Evolutionary conservation across 2,329 filamentous ascomycete genomes (phyloP).

Genomic region (Pseudocercospora musae): DNA sequence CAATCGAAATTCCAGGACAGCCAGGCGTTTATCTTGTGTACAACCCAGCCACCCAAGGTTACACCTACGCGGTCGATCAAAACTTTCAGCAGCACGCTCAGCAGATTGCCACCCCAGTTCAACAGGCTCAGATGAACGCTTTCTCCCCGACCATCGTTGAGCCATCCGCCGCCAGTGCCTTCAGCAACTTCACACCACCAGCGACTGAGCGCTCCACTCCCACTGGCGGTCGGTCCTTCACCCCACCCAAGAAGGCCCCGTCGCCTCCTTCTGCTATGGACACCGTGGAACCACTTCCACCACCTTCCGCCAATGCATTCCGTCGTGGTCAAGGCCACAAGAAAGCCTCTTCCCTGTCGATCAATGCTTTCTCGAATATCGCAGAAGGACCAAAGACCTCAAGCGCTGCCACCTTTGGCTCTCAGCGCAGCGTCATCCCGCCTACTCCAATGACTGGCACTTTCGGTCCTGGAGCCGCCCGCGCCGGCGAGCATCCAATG

Average conservation of each 20-base stretch:
- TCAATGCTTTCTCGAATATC: constrained; percentile 57
- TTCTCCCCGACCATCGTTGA: constrained; percentile 24
- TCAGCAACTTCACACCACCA: constrained; percentile 75
- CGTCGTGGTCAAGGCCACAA: constrained; percentile 75
- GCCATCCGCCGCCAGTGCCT: constrained; percentile 53
- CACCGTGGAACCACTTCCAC: constrained; percentile 70
- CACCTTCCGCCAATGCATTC: constrained; percentile 86
- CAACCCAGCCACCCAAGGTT: constrained; percentile 82
- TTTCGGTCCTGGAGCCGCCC: constrained; percentile 88
- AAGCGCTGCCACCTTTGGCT: constrained; percentile 47
- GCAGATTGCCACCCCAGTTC: constrained; percentile 30
- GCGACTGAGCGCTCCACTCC: constrained; percentile 52
- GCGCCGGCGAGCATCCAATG: constrained; percentile 89
- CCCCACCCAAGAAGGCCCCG: constrained; percentile 59
- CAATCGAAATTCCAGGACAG: constrained; percentile 62
- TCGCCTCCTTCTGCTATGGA: constrained; percentile 59
- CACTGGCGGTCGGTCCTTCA: constrained; percentile 59
- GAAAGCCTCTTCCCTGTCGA: constrained; percentile 72
- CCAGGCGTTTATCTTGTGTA: constrained; percentile 79
- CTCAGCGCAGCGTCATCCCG: constrained; percentile 56
- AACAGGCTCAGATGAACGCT: constrained; percentile 28
- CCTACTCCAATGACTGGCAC: constrained; percentile 75
- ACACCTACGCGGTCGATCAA: constrained; percentile 74
- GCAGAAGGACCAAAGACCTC: constrained; percentile 69
- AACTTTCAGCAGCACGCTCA: constrained; percentile 51